Evolutionary conservation across 2,329 filamentous ascomycete genomes (phyloP).

Genomic region (Cladosporium sphaerospermum): DNA sequence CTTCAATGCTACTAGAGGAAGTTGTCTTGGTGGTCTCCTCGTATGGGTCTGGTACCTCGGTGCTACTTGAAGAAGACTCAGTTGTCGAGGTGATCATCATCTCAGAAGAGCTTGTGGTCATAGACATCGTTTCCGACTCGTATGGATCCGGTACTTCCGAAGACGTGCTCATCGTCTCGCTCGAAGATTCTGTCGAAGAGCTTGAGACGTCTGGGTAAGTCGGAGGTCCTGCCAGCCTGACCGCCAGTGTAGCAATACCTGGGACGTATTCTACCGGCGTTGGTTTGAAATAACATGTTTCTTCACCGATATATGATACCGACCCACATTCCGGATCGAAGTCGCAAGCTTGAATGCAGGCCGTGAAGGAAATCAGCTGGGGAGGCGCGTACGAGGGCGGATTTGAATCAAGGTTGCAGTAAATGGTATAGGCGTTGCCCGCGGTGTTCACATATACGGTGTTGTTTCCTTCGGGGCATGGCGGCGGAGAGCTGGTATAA

Average conservation of each 20-base stretch:
- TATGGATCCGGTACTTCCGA: not conserved
- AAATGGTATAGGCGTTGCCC: conserved; percentile 13
- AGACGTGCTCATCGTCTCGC: not conserved
- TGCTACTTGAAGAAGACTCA: not conserved
- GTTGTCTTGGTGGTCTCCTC: conserved; percentile 7
- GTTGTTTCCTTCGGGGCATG: conserved; percentile 15
- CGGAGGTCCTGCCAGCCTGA: not conserved
- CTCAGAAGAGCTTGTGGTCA: not conserved
- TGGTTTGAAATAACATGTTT: conserved; percentile 5
- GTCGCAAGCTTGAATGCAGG: conserved; percentile 8
- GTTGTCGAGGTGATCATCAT: not conserved
- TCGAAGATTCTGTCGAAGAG: not conserved
- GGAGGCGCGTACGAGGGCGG: not conserved
- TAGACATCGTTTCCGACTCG: not conserved
- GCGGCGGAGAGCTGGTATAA: conserved; percentile 1
- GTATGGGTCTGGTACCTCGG: not conserved
- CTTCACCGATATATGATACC: not conserved
- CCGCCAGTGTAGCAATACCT: not conserved
- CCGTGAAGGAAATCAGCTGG: not conserved
- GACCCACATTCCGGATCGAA: conserved; percentile 5
- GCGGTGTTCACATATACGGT: conserved; percentile 10
- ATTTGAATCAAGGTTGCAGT: conserved; percentile 8
- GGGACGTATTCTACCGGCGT: not conserved
- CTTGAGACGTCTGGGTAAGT: not conserved
- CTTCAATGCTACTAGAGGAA: conserved; percentile 2